Evolutionary conservation across 768 basidiomycete genomes (phyloP).

Genomic region (Lentinula raphanica): DNA sequence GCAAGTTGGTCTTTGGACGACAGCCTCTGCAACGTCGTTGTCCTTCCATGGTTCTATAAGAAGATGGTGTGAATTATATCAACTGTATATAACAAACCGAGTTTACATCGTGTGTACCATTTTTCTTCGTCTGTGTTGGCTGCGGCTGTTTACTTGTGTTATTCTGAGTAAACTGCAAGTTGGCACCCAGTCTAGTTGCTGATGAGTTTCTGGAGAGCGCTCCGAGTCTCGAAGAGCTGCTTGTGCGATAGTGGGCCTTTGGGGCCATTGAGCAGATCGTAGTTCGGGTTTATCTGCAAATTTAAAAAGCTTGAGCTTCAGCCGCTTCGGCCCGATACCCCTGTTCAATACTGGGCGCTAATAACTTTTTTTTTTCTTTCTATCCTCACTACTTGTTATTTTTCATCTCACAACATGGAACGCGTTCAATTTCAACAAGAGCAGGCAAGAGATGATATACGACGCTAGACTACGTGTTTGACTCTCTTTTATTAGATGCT

Average conservation of each 20-base stretch:
- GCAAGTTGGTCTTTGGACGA: slow-evolving; percentile 25
- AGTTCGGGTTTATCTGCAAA: slow-evolving; percentile 21
- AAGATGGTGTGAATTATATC: no score
- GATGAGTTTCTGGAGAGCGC: slow-evolving; percentile 64
- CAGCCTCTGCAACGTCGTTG: slow-evolving; percentile 22
- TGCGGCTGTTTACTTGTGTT: slow-evolving; percentile 27
- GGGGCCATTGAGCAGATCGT: slow-evolving; percentile 16
- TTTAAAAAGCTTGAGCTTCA: not conserved
- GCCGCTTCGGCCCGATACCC: not conserved
- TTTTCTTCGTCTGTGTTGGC: slow-evolving; percentile 51
- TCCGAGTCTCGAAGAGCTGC: slow-evolving; percentile 42
- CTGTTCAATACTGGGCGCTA: not conserved
- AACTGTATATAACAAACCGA: slow-evolving; percentile 13
- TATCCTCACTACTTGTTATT: not conserved
- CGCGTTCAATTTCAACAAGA: slow-evolving; percentile 92
- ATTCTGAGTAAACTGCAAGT: slow-evolving; percentile 67
- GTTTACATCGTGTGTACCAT: slow-evolving; percentile 39
- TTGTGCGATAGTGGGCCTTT: slow-evolving; percentile 30
- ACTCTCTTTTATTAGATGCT: slow-evolving; percentile 63
- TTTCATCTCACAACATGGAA: slow-evolving; percentile 59
- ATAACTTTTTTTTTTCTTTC: slow-evolving; percentile 14
- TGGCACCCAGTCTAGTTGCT: slow-evolving; percentile 51
- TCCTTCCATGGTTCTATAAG: slow-evolving; percentile 23
- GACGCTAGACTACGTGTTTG: not conserved
- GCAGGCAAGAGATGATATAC: slow-evolving; percentile 44